Evolutionary conservation across 148 eudicot genomes (phyloP), one percentile per base, ranked within the genome.

Genomic region (Camellia japonica): DNA sequence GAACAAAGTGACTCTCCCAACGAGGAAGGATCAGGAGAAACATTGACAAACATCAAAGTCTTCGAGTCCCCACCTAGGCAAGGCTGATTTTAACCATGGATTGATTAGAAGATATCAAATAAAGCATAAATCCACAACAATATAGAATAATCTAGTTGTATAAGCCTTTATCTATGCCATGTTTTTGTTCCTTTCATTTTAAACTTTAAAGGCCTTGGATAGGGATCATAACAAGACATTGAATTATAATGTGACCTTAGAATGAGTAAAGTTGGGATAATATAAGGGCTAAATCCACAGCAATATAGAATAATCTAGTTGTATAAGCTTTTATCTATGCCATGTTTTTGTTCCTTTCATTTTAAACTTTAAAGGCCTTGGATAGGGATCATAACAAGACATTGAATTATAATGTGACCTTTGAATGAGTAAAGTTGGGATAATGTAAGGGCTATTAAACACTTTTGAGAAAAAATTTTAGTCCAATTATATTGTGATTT

Each of bases 11-110:
- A 93, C 80, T 95, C 98, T 30, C 90, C 89, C 65, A 87, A 78
- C 2, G 97, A 95, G 44, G 93, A 84, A 11, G 89, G 88, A 14
- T 92, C 98, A 0, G 96, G 98, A 77, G 98, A 91, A 41, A 95
- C 81, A 86, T 95, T 95, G 13, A 89, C 98, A 84, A 95, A 89
- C 98, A 95, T 95, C 88, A 95, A 79, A 8, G 97, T 95, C 89
- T 95, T 95, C 3, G 98, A 93, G 83, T 95, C 97, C 63, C 98
- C 98, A 78, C 98, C 98, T 82, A 95, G 87, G 87, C 98, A 95
- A 81, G 98, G 98, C 98, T 95, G 89, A 77, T 86, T 62, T 86
- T 62, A 78, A 78, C 73, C 68, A 84, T 77, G 69, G 63, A 61
- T 44, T 10, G 49, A 41, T 81, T 42, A 76, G 80, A 41, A 59